Evolutionary conservation across 2,329 filamentous ascomycete genomes (phyloP), one percentile per base, ranked within the genome.

Genomic region (Endothia cerciana): DNA sequence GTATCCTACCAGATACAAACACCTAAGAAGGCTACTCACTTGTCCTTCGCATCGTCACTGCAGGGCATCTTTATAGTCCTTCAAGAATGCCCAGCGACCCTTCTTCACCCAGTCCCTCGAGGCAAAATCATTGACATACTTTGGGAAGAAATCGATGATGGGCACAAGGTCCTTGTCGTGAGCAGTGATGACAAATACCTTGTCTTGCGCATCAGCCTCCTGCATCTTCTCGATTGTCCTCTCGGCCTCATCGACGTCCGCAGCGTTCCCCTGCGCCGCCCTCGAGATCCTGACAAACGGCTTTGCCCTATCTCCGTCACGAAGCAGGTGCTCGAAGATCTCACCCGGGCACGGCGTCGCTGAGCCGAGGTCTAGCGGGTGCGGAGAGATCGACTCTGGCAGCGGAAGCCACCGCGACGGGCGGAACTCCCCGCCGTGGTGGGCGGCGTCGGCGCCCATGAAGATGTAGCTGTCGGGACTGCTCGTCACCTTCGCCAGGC

Each of bases 121-220:
- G 65, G 74, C 72, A 73, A 83, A 86, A 6, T 75, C 76, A 69
- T 85, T 82, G 13, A 80, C 78, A n/a, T 70, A 75, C 60, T 77
- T 75, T 0, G 84, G 84, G 69, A 83, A 87, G 65, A 85, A 80
- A 7, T 83, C 80, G 0, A 82, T 72, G 3, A 82, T 74, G 30
- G 76, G 73, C 41, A 79, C 61, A 56, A 85, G 65, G 64, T 71
- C 76, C 47, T 74, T 73, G 70, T 85, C 83, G 69, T 85, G 83
- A 8, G 83, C 80, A 33, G 82, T 77, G 1, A 81, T 72, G 4
- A 83, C 75, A 17, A 85, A 73, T 3, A 84, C 71, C 47, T 79
- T 75, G 17, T 80, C 77, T 8, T 75, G 70, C 2, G 77, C 81
- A 71, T 85, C 83, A 10, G 77, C 76, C 65, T 81, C 80, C 61